Evolutionary conservation across 257 asterid genomes (phyloP).

Genomic region (Plantago major): DNA sequence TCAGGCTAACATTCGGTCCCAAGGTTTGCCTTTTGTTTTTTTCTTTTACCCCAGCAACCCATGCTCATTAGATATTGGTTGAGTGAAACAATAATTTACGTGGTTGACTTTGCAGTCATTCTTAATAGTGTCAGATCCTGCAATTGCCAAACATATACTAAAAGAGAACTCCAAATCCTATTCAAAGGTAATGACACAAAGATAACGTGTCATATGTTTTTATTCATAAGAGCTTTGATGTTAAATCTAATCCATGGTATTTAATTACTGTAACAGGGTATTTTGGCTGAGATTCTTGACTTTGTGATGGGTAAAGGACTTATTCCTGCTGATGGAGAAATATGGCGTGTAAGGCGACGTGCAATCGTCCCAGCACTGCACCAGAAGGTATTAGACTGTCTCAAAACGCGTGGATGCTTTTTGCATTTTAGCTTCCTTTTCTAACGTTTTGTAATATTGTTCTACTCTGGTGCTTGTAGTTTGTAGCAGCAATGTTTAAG

Average conservation of each 20-base stretch:
- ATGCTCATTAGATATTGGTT: slow-evolving; percentile 6
- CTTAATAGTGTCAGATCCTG: slow-evolving; percentile 87
- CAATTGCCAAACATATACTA: slow-evolving; percentile 78
- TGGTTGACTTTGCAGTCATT: slow-evolving; percentile 63
- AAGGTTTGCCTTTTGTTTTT: slow-evolving; percentile 52
- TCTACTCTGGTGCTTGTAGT: slow-evolving; percentile 37
- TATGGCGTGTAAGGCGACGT: slow-evolving; percentile 90
- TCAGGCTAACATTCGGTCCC: slow-evolving; percentile 88
- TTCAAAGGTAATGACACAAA: slow-evolving; percentile 64
- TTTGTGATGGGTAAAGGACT: slow-evolving; percentile 99
- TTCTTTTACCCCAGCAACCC: neutral
- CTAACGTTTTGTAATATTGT: slow-evolving; percentile 14
- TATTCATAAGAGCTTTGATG: slow-evolving; percentile 2
- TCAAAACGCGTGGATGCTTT: slow-evolving; percentile 2
- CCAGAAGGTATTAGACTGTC: slow-evolving; percentile 59
- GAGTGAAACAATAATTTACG: slow-evolving; percentile 21
- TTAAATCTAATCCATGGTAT: slow-evolving; percentile 10
- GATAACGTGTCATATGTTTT: slow-evolving; percentile 1
- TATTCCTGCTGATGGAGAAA: slow-evolving; percentile 97
- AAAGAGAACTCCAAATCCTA: slow-evolving; percentile 80
- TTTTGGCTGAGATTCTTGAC: slow-evolving; percentile 90
- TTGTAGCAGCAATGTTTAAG: slow-evolving; percentile 84
- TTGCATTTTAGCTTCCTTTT: slow-evolving; percentile 8
- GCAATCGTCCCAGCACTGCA: slow-evolving; percentile 96
- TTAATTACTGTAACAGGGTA: slow-evolving; percentile 52